phyloP scores from a whole-genome alignment of 2,329 filamentous ascomycete genomes.

The Hyphodiscus sp. region DNA sequence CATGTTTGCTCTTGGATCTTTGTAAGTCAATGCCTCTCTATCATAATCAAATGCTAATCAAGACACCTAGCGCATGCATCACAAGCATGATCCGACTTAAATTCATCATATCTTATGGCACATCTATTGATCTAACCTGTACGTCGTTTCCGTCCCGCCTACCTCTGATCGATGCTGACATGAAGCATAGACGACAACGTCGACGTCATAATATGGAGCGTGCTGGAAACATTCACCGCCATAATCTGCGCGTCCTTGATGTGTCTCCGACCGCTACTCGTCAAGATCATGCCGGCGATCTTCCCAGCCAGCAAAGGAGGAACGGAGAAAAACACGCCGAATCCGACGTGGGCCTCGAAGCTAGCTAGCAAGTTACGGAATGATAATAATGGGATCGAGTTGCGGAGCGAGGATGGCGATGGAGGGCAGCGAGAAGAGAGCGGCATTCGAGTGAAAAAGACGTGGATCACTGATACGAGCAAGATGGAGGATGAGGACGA shows the following conservation, averaged over 20 bases:
- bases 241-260: slow-evolving; percentile 39
- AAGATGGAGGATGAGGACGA: neutral
- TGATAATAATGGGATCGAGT: neutral
- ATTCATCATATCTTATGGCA: slow-evolving; percentile 41
- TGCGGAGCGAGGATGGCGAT: neutral
- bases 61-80: slow-evolving; percentile 37
- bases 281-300: slow-evolving; percentile 6
- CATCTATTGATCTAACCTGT: slow-evolving; percentile 18
- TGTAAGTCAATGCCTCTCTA: slow-evolving; percentile 39
- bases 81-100: slow-evolving; percentile 54
- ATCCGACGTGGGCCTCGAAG: neutral
- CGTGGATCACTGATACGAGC: neutral
- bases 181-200: slow-evolving; percentile 23
- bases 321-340: neutral
- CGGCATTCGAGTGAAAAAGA: neutral
- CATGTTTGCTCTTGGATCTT: slow-evolving; percentile 61
- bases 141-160: slow-evolving; percentile 2
- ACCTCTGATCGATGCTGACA: slow-evolving; percentile 6
- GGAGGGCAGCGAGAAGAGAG: neutral
- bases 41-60: slow-evolving; percentile 1
- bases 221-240: slow-evolving; percentile 30
- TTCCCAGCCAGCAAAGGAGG: neutral
- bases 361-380: neutral
- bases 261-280: slow-evolving; percentile 34
- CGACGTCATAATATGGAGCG: slow-evolving; percentile 30